These are phyloP conservation scores for Paramecium primaurelia DNA, from an alignment of 73 alveolate genomes.

Conservation along the genomic window DNA sequence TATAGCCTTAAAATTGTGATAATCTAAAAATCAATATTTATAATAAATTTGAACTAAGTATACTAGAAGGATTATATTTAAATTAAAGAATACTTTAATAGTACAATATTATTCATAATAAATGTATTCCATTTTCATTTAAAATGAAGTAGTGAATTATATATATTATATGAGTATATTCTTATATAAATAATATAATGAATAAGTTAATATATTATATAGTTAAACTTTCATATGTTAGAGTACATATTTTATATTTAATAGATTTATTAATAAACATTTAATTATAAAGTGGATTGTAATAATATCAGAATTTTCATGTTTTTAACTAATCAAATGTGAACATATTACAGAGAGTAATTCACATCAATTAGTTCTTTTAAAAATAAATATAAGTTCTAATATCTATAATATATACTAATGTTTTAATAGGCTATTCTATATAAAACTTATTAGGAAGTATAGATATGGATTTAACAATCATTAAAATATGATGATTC, in stretches of 20 bases:
- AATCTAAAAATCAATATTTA: not conserved
- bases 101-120: slow-evolving; percentile 9
- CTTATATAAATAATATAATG: not conserved
- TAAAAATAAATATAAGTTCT: not conserved
- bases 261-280: no score
- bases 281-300: not conserved
- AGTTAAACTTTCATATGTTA: not conserved
- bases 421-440: not conserved
- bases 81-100: not conserved
- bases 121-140: not conserved
- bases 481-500: slow-evolving; percentile 30
- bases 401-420: not conserved
- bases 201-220: not conserved
- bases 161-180: not conserved
- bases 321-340: not conserved
- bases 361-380: not conserved
- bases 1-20: not conserved
- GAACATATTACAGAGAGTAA: not conserved
- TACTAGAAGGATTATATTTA: slow-evolving; percentile 1
- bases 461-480: not conserved
- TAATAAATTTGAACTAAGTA: not conserved
- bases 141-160: not conserved
- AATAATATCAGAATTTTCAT: not conserved
- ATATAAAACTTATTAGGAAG: not conserved
- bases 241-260: not conserved